Evolutionary conservation across 2,329 filamentous ascomycete genomes (phyloP), one percentile per base, ranked within the genome.

Genomic region (Biscogniauxia marginata): DNA sequence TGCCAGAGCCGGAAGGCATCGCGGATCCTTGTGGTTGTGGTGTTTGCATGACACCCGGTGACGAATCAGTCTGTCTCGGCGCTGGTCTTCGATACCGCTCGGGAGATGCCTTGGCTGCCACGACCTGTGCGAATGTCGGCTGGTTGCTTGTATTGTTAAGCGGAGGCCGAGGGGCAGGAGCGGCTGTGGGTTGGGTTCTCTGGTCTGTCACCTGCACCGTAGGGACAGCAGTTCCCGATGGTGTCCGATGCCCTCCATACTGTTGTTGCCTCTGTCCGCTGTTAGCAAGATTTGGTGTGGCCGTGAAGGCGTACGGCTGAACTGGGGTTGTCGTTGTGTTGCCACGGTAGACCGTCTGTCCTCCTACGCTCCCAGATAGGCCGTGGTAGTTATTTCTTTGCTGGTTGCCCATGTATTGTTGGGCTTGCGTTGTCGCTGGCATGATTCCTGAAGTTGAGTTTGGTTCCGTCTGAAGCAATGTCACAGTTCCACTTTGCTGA

Each of bases 11-110:
- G 20, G 80, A 81, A n/a, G 80, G 75, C 21, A 72, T 67, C 20
- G 76, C 74, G 34, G 79, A 79, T 53, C 68, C 70, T 46, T 66
- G 69, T 47, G 58, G 58, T 56, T 69, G 67, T 52, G 60, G 67
- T 25, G 70, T 64, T 43, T 70, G 73, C 46, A 68, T 59, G 7
- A 60, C 59, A 46, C 68, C 53, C 2, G 65, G 58, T n/a, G 70
- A 63, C 61, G 75, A 80, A 63, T 85, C 84, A 16, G 77, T 74
- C 58, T 83, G 78, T 63, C 83, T 82, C 56, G 82, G 78, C 54
- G 80, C 80, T 57, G 81, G 73, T 50, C 92, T 87, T 65, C 92
- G 84, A 71, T 97, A 97, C 57, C 93, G 85, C 71, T 96, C 92
- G 1, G 91, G 90, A 1, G 89, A 86, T 20, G 86, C 79, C 67